Base-by-base conservation (phyloP, 2,329 filamentous ascomycete genomes). In the Beauveria scarabaeidicola region DNA sequence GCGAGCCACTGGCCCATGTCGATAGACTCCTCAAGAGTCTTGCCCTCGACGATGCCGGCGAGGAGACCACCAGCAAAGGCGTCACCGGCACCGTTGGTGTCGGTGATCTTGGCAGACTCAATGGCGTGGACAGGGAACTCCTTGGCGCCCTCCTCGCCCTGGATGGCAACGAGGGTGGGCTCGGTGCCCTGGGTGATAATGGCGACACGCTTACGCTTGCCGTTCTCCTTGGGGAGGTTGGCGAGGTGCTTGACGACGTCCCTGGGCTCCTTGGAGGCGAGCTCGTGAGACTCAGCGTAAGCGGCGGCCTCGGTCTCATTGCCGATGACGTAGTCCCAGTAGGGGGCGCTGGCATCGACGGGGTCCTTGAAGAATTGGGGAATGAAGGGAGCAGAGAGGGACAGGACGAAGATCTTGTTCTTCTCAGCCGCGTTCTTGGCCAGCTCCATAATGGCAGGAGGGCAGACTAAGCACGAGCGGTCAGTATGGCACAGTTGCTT, bases 1-100 rank as follows among this genome's bases (percentile, higher is more conserved):
- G 94, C 94, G 66, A 99, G 84, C 94, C 94, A 99, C 77, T 97
- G 92, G 65, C 94, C 94, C 83, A 94, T 90, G 74, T 97, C 89
- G 67, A 99, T 82, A 69, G 83, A 83, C 66, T 86, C 84, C 68
- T 89, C 86, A 54, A 99, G 81, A 58, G 84, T 73, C 79, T 94
- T 90, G 74, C 89, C 91, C 75, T 93, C 81, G 63, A 96, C 87
- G 64, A 97, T 80, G 71, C 92, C 94, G 57, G 94, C 94, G 60
- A 90, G 81, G 77, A 99, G 91, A 64, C 94, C 94, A 71, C 91
- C 94, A 61, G 94, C 93, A 70, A 99, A 99, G 57, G 94, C 93
- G 73, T 99, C 94, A 73, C 91, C 94, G 63, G 94, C 94, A 72
- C 94, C 94, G 72, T 93, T 97, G 74, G 93, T 97, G 78, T 99